Percentiles rank a stretch among this genome's conserved stretches.
phyloP scores from a whole-genome alignment of 2,329 filamentous ascomycete genomes.

The Fonsecaea pedrosoi region DNA sequence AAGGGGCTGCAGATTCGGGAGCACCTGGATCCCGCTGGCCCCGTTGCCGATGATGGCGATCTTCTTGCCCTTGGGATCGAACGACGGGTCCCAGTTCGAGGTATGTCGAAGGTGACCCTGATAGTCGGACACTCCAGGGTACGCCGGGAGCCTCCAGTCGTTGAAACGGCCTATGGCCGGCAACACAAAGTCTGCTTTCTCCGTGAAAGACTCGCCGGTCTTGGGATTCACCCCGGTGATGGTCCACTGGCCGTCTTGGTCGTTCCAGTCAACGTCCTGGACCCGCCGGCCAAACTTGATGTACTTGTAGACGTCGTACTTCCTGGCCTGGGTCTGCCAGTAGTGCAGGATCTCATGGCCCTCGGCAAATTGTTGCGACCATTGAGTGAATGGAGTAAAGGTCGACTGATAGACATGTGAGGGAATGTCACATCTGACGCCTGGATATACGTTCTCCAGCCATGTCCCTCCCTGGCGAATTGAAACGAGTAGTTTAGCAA shows the following conservation, averaged over 20 bases:
- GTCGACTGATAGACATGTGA: conserved; percentile 40
- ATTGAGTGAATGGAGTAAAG: conserved; percentile 38
- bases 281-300: conserved; percentile 65
- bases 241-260: conserved; percentile 45
- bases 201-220: conserved; percentile 36
- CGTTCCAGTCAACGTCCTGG: conserved; percentile 62
- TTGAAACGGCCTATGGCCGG: conserved; percentile 64
- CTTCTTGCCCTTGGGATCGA: conserved; percentile 47
- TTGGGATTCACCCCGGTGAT: conserved; percentile 25
- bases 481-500: neutral
- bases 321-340: conserved; percentile 34
- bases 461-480: conserved; percentile 43
- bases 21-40: conserved; percentile 42
- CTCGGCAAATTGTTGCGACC: conserved; percentile 37
- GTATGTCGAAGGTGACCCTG: conserved; percentile 50
- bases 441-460: conserved; percentile 45
- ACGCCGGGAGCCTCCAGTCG: conserved; percentile 41
- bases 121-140: conserved; percentile 43
- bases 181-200: conserved; percentile 60
- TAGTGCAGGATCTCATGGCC: conserved; percentile 39
- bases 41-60: conserved; percentile 43
- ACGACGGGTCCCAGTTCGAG: conserved; percentile 48
- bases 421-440: conserved; percentile 40
- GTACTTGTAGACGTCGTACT: conserved; percentile 57
- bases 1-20: conserved; percentile 50